Evolutionary conservation across 2,329 filamentous ascomycete species (phyloP), one percentile per base, ranked within the genome.

Genomic region (Cordyceps cateniannulata): DNA sequence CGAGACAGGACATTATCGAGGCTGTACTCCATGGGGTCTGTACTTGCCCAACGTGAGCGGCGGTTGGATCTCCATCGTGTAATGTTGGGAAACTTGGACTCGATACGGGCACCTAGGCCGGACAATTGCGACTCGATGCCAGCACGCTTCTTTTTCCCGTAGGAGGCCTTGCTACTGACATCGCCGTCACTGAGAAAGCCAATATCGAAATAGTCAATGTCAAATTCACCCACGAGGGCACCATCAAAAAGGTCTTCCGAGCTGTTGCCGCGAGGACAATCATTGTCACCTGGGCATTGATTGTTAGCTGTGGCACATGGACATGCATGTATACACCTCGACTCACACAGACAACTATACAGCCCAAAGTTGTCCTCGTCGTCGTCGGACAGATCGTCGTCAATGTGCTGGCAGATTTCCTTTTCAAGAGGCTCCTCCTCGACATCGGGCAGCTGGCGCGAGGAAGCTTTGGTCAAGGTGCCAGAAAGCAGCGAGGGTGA

Each of bases 401-500:
- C 78, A 29, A 81, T 78, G 62, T 81, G 75, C 54, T 79, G 78
- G 58, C 81, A 80, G 29, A 86, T 83, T 24, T 89, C 89, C 59
- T 82, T 83, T 71, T 93, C 89, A 47, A 86, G 75, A 2, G 89
- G 86, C 69, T 96, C 92, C 72, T 97, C 93, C 69, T 92, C 84
- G 22, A 97, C 89, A 68, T 95, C 90, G 18, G 91, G 89, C 63
- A 97, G 79, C 57, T 81, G 82, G 63, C 84, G 81, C 74, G 90
- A 90, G 67, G 81, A 79, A 0, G 83, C 77, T 65, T 85, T 84
- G 48, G 48, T 51, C 55, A 59, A 24, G 42, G 55, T 52, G 44
- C 53, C 48, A 20, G 53, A 45, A 25, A 56, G 54, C 32, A 59
- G 42, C 25, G 67, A 65, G 56, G 81, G 87, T 62, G 80, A 87